Evolutionary conservation across 2,329 filamentous ascomycete genomes (phyloP).

Genomic region (Exophiala calicioides): DNA sequence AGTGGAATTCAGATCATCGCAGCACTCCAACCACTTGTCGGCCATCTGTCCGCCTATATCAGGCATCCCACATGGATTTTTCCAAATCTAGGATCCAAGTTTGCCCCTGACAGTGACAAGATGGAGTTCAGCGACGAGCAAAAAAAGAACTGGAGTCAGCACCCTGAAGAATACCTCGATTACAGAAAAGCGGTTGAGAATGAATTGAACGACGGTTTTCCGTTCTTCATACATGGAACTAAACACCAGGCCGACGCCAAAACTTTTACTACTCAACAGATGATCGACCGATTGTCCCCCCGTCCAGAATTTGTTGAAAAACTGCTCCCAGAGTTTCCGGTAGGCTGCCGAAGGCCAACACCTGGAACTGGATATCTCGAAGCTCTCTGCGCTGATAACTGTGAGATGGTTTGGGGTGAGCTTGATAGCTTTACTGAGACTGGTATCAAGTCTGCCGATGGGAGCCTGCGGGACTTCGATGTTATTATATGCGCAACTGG

Average conservation of each 20-base stretch:
- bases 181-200: constrained; percentile 4
- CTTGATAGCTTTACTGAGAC: constrained; percentile 2
- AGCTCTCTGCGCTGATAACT: constrained; percentile 38
- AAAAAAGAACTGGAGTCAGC: background rate
- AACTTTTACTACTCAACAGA: background rate
- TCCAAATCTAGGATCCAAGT: background rate
- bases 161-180: background rate
- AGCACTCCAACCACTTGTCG: constrained; percentile 9
- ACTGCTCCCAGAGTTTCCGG: constrained; percentile 36
- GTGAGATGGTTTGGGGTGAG: background rate
- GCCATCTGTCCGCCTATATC: background rate
- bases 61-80: constrained; percentile 1
- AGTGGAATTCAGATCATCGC: constrained; percentile 46
- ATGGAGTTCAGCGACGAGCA: constrained; percentile 4
- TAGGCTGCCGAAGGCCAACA: constrained; percentile 44
- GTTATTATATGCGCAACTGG: constrained; percentile 41
- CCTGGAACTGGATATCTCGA: constrained; percentile 47
- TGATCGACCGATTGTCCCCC: background rate
- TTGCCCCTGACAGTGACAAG: background rate
- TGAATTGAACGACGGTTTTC: background rate
- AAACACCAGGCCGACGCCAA: background rate
- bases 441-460: background rate
- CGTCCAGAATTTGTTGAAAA: background rate
- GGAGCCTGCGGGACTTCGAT: constrained; percentile 27
- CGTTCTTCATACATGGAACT: background rate